Conservation (phyloP, 164 flowering plant genomes). For the Paratinospora sagittata region DNA sequence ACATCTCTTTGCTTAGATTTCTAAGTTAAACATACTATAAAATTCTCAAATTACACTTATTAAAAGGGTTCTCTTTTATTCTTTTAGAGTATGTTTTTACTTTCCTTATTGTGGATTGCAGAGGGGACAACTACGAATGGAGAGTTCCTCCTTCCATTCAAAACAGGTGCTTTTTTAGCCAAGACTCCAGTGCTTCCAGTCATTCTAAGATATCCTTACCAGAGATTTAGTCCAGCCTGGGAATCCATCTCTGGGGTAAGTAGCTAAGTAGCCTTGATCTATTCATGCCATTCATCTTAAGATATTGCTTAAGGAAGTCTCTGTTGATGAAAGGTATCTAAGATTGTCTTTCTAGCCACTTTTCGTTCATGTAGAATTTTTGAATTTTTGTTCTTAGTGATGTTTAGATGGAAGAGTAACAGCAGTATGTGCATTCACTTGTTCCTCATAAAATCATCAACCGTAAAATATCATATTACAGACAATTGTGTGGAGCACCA, state of each 20-base stretch:
- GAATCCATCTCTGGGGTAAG: constrained; percentile 93
- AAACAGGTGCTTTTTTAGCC: constrained; percentile 87
- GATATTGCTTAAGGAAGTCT: neutral
- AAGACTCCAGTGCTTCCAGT: constrained; percentile 83
- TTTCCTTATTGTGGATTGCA: constrained; percentile 22
- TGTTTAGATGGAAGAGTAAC: neutral
- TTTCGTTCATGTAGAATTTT: neutral
- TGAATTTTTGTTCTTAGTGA: neutral
- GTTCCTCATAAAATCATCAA: too few relatives aligned
- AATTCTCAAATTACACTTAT: neutral
- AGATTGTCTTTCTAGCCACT: neutral
- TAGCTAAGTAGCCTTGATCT: constrained; percentile 31
- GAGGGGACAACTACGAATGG: constrained; percentile 99
- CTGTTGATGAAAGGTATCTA: neutral
- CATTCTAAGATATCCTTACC: constrained; percentile 77
- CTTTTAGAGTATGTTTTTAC: neutral
- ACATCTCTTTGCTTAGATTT: neutral
- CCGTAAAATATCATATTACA: neutral
- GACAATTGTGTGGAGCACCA: neutral
- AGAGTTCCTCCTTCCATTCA: constrained; percentile 83
- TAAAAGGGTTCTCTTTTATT: neutral
- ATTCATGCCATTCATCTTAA: neutral
- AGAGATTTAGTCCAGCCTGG: constrained; percentile 97
- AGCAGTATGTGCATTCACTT: neutral
- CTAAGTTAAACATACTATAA: neutral